phyloP scores from a whole-genome alignment of 352 stramenopile species.

The Phytophthora foliorum region DNA sequence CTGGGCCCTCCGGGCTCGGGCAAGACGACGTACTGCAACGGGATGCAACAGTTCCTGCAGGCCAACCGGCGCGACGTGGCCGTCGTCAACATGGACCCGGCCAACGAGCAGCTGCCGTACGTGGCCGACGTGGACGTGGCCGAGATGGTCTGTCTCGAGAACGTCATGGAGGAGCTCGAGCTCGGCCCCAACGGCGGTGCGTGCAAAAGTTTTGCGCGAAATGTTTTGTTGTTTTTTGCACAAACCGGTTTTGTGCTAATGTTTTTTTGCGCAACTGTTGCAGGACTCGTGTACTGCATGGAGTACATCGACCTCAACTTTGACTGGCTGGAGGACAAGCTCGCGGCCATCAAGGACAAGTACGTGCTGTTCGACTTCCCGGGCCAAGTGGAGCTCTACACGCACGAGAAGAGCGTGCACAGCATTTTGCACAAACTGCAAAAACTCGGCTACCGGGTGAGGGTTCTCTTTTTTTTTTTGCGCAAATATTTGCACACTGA shows the following conservation, averaged over 20 bases:
- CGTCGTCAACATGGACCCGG: constrained; percentile 99
- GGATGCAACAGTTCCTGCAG: constrained; percentile 95
- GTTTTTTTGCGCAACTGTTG: background rate
- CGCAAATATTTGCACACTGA: background rate
- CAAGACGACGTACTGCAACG: constrained; percentile 99
- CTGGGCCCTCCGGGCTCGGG: constrained; percentile 87
- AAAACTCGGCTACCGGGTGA: constrained; percentile 88
- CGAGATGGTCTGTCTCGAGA: constrained; percentile 97
- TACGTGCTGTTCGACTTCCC: constrained; percentile 99
- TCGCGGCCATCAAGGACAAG: constrained; percentile 88
- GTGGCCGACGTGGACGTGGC: constrained; percentile 92
- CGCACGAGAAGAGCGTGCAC: constrained; percentile 97
- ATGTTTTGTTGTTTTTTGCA: too few relatives aligned
- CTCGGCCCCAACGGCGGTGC: constrained; percentile 96
- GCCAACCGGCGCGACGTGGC: constrained; percentile 75
- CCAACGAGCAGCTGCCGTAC: constrained; percentile 94
- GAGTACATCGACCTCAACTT: constrained; percentile 99
- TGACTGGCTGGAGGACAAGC: constrained; percentile 97
- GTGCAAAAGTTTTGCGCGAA: constrained; percentile 21
- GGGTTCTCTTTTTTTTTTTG: background rate
- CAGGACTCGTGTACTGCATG: constrained; percentile 99
- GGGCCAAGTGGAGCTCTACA: constrained; percentile 99
- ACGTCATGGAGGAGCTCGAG: constrained; percentile 94
- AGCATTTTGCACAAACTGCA: constrained; percentile 96
- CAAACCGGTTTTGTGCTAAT: background rate